These are phyloP conservation scores for Pythium aristosporum DNA, from an alignment of 352 stramenopile species.

Conservation along the genomic window DNA sequence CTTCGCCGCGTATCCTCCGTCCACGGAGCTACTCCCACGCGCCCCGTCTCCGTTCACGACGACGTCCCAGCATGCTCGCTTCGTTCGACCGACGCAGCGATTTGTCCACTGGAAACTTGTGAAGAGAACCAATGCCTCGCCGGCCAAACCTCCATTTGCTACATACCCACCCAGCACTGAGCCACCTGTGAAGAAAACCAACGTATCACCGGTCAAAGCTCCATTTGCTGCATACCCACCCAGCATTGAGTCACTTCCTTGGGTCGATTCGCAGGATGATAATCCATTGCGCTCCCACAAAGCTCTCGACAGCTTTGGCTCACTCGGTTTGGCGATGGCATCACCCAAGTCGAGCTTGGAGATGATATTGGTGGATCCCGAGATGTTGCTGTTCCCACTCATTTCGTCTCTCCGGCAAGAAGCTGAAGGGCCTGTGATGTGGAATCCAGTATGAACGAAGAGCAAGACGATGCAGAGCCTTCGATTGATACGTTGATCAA, in stretches of 20 bases:
- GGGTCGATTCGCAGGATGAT: neutral
- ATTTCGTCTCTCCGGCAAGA: neutral
- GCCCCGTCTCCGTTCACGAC: neutral
- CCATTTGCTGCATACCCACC: neutral
- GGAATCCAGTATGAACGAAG: neutral
- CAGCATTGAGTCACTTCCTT: neutral
- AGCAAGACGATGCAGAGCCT: neutral
- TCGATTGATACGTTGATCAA: conserved; percentile 1
- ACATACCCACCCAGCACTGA: neutral
- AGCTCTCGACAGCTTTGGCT: neutral
- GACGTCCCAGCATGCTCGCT: no score
- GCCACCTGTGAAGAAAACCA: neutral
- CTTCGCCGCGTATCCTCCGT: neutral
- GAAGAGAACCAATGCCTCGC: neutral
- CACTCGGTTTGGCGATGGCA: neutral
- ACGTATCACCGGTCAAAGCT: neutral
- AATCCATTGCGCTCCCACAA: neutral
- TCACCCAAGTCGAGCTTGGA: neutral
- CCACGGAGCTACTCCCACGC: neutral
- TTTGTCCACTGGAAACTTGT: neutral
- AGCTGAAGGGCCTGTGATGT: neutral
- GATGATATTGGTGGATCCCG: neutral
- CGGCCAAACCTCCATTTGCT: neutral
- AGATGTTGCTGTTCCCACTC: neutral
- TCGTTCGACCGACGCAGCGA: no score